Evolutionary conservation across 768 basidiomycete species (phyloP), one percentile per base, ranked within the genome.

Genomic region (Dioszegia hungarica): DNA sequence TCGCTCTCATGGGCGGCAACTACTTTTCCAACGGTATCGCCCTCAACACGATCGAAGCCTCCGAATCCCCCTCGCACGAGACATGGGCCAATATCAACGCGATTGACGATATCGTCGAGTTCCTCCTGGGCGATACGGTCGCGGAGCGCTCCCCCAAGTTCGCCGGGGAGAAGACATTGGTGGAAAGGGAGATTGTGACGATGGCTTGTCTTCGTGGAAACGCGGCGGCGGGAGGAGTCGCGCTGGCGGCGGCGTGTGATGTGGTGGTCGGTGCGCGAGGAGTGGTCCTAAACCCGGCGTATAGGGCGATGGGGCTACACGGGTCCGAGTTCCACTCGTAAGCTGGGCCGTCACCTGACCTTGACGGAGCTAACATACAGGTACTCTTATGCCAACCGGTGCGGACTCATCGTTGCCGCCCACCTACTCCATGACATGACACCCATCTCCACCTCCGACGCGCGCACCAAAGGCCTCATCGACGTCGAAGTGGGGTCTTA

Each of bases 1-100:
- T 73, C 5, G 66, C 61, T 8, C 41, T 73, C 34, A 70, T 73
- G 71, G 69, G 63, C 36, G 67, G 66, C 22, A 51, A 61, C 45
- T 70, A 71, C 61, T 70, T 74, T 49, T 67, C 62, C 22, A 74
- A 74, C 54, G 72, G 72, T 28, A 70, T 74, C 31, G 70, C 66
- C 12, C 58, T 74, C 22, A 68, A 68, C 61, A 66, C 68, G 2
- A 70, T 74, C 60, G 67, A 71, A 52, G 49, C 63, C 25, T 53
- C 67, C 27, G 9, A 57, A 0, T 46, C 56, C 17, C 72, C 72
- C 1, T 66, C 57, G 2, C 9, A 54, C 15, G 72, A 69, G 46
- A 70, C 70, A 15, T 70, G 68, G 72, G 57, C 47, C 12, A 74
- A 74, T 47, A 72, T 74, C 63, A 72, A 65, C 44, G 72, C 72